A percentile compares a stretch with the other conserved stretches of the same genome.
phyloP scores from a whole-genome alignment of 331 rosid species.

The Arachis monticola region DNA sequence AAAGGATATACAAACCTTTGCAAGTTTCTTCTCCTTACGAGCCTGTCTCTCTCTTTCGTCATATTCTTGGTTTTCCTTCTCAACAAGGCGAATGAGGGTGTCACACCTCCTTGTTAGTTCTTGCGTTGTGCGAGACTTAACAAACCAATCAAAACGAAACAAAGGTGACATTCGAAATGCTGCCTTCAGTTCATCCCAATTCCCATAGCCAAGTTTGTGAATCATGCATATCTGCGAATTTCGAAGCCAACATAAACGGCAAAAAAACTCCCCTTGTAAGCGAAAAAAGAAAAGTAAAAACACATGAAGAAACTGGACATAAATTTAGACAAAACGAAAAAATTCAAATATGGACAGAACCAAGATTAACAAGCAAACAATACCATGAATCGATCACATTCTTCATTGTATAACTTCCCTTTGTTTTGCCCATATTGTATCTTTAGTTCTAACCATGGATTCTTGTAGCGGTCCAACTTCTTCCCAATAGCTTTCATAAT shows the following conservation, averaged over 20 bases:
- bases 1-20: constrained; percentile 63
- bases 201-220: constrained; percentile 98
- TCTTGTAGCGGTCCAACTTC: constrained; percentile 95
- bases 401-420: constrained; percentile 96
- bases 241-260: constrained; percentile 15
- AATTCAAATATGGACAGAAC: neutral
- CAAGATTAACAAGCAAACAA: neutral
- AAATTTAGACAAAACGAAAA: constrained; percentile 1
- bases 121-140: constrained; percentile 97
- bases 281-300: neutral
- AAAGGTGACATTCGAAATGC: constrained; percentile 96
- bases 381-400: constrained; percentile 99
- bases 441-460: constrained; percentile 97
- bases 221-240: constrained; percentile 88
- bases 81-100: constrained; percentile 90
- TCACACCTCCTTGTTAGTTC: constrained; percentile 98
- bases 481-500: constrained; percentile 99
- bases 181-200: constrained; percentile 99
- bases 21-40: constrained; percentile 97
- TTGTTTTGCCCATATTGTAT: constrained; percentile 98
- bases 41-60: constrained; percentile 99
- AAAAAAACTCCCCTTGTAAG: neutral
- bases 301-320: neutral
- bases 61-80: constrained; percentile 96
- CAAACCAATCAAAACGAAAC: constrained; percentile 99